Conservation (phyloP, 192 early-diverging fungal species). For the Rhizophagus clarus region DNA sequence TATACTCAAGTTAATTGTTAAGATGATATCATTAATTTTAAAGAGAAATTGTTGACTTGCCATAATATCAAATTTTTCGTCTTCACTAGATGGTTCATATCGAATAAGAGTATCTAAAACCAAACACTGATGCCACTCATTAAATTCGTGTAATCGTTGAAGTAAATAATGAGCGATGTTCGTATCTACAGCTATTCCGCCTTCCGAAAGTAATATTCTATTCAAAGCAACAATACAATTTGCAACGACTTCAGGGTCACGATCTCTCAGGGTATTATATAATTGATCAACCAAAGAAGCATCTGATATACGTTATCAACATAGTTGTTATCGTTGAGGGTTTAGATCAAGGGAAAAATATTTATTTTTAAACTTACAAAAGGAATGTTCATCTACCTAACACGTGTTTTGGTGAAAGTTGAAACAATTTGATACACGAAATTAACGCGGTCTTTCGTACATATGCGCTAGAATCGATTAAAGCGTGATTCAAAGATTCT, state of each 20-base stretch:
- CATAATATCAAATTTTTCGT: conserved; percentile 47
- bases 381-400: conserved; percentile 33
- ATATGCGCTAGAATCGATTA: conserved; percentile 44
- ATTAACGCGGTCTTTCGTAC: conserved; percentile 45
- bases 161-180: conserved; percentile 34
- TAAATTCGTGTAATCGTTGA: conserved; percentile 41
- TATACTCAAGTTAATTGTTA: not conserved
- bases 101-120: conserved; percentile 37
- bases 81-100: conserved; percentile 38
- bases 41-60: conserved; percentile 15
- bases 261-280: conserved; percentile 37
- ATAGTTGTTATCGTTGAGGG: not conserved
- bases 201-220: conserved; percentile 38
- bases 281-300: conserved; percentile 40
- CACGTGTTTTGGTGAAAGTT: conserved; percentile 40
- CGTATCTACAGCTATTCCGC: conserved; percentile 40
- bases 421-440: conserved; percentile 41
- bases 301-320: conserved; percentile 29
- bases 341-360: not conserved
- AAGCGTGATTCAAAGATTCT: conserved; percentile 36
- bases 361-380: conserved; percentile 1
- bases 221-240: conserved; percentile 41
- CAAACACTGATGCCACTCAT: conserved; percentile 37
- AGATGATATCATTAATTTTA: not conserved
- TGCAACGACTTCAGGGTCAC: conserved; percentile 40